Base-by-base conservation (phyloP, 2,329 filamentous ascomycete genomes). In the Fonsecaea pedrosoi region DNA sequence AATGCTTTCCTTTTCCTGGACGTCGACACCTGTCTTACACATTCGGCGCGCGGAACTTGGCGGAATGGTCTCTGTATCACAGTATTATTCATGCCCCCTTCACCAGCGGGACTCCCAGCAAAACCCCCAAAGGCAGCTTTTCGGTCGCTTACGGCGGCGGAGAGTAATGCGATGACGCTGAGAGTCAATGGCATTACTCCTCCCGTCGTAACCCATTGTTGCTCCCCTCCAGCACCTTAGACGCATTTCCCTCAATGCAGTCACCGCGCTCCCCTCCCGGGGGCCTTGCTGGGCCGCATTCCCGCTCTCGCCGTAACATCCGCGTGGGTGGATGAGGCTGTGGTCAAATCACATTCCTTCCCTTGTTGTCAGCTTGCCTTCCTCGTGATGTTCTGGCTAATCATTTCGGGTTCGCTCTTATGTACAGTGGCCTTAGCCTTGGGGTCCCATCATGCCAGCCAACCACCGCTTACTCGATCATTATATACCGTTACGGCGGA, bases 341-440 rank as follows among this genome's bases (percentile, higher is more conserved):
- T 57, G 57, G 63, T 63, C 64, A 62, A 66, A 62, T 62, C 64
- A 64, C 12, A 56, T 62, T 42, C 60, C 53, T 64, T 64, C 61
- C 38, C 54, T 61, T 67, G 38, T 50, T 67, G 60, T 60, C 58
- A 68, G 56, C 45, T 66, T 59, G 35, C 35, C 54, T 59, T 18
- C 42, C 50, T 66, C 53, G 60, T 66, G 61, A 67, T 60, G n/a
- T 50, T 61, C 30, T 66, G 63, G 66, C 68, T 70, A 70, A 70
- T 67, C 66, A 9, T 66, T 62, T 65, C 54, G 48, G 65, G 59
- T 55, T 66, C 66, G 65, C 64, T 66, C 59, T 68, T 12, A 61
- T 54, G 45, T 66, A 70, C 65, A 74, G 73, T 74, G 72, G 69
- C 71, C 65, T 62, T 71, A 60, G 69, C 70, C 64, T 62, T 67